These are phyloP conservation scores for Eragrostis tef DNA, from an alignment of 202 grass and related monocot species.

Conservation along the genomic window DNA sequence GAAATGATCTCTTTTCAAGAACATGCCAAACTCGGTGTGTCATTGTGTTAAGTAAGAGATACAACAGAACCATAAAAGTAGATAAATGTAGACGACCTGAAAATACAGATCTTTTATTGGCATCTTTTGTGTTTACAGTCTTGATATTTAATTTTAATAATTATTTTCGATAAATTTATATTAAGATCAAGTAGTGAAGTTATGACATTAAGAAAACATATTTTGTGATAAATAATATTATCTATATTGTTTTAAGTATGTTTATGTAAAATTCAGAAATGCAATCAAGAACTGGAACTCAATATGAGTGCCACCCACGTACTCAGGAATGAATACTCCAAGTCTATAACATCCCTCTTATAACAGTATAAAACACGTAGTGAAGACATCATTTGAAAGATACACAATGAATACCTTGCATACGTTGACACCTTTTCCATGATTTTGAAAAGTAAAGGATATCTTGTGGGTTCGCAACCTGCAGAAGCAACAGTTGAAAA, in stretches of 20 bases:
- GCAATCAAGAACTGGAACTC: neutral
- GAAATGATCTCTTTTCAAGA: neutral
- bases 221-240: neutral
- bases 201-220: neutral
- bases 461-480: slow-evolving; percentile 77
- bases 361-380: neutral
- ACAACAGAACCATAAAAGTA: neutral
- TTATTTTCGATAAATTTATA: neutral
- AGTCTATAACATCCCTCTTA: neutral
- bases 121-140: neutral
- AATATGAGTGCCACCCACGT: neutral
- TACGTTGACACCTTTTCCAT: slow-evolving; percentile 32
- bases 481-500: neutral
- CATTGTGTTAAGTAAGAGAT: neutral
- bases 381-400: neutral
- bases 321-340: neutral
- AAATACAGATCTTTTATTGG: neutral
- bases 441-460: slow-evolving; percentile 58
- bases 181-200: neutral
- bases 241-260: neutral
- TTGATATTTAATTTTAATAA: neutral
- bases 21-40: neutral
- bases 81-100: neutral
- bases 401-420: slow-evolving; percentile 38
- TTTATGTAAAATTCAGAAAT: neutral